Evolutionary conservation across 495 filamentous ascomycete species (phyloP).

Genomic region (Hapsidospora chrysogenum): DNA sequence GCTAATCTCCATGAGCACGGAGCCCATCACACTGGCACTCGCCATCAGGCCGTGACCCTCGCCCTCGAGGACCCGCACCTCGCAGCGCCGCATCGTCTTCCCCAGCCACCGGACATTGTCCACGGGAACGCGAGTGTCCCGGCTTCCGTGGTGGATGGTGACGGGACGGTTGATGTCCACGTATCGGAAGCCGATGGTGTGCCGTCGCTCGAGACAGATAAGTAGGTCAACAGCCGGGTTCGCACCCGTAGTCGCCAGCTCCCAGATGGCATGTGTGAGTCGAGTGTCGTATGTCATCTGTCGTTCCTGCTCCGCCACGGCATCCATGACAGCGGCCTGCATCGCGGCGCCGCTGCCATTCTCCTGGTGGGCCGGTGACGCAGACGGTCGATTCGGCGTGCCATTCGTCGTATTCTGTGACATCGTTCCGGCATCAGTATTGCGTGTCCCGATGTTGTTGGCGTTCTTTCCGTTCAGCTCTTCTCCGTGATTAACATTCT

Average conservation of each 20-base stretch:
- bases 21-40: constrained; percentile 79
- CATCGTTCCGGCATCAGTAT: constrained; percentile 10
- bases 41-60: constrained; percentile 98
- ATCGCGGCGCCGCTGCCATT: constrained; percentile 19
- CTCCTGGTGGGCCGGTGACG: no score
- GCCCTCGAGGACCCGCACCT: constrained; percentile 78
- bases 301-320: constrained; percentile 47
- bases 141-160: constrained; percentile 85
- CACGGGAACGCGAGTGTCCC: constrained; percentile 80
- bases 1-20: constrained; percentile 82
- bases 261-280: constrained; percentile 86
- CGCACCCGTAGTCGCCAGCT: constrained; percentile 76
- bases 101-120: constrained; percentile 93
- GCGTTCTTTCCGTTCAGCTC: constrained; percentile 1
- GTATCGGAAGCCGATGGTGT: constrained; percentile 91
- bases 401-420: constrained; percentile 12
- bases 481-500: constrained; percentile 15
- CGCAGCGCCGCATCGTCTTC: constrained; percentile 80
- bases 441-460: constrained; percentile 9
- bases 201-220: constrained; percentile 79
- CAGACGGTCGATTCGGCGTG: constrained; percentile 8
- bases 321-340: constrained; percentile 27
- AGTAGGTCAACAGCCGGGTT: constrained; percentile 90
- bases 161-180: constrained; percentile 84
- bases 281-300: constrained; percentile 69